Conservation (phyloP, 2,329 filamentous ascomycete species). For the Aspergillus sp. region DNA sequence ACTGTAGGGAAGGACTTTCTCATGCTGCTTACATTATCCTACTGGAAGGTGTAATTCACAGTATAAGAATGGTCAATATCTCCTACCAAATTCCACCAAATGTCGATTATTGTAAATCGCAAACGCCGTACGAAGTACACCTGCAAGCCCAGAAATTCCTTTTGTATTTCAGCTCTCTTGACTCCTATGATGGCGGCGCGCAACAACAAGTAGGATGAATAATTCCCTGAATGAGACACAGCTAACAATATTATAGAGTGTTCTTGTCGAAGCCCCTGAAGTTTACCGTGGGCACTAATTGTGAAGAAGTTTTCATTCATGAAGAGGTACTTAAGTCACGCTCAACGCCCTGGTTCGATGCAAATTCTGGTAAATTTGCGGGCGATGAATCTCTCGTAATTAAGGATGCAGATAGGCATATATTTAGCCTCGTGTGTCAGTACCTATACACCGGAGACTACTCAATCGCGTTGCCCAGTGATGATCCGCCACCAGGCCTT, state of each 20-base stretch:
- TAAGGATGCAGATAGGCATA: background rate
- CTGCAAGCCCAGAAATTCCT: no score
- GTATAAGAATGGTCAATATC: no score
- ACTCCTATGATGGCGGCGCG: background rate
- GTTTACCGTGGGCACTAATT: background rate
- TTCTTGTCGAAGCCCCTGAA: slow-evolving; percentile 2
- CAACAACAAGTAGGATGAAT: background rate
- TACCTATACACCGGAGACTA: no score
- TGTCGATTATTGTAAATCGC: no score
- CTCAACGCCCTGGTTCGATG: no score
- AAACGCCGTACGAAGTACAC: no score
- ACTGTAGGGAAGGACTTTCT: no score
- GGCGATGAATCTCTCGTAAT: background rate
- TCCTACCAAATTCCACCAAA: no score
- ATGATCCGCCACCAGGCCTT: no score
- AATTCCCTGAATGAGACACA: background rate
- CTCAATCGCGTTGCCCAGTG: no score
- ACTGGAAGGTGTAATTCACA: no score
- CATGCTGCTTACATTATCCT: no score
- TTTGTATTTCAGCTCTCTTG: background rate
- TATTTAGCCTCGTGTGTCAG: background rate
- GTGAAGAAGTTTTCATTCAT: background rate
- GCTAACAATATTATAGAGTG: slow-evolving; percentile 1
- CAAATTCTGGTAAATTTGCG: background rate
- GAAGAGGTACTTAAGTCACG: background rate